Conservation (phyloP, 768 basidiomycete species). For the Rickenella mellea region DNA sequence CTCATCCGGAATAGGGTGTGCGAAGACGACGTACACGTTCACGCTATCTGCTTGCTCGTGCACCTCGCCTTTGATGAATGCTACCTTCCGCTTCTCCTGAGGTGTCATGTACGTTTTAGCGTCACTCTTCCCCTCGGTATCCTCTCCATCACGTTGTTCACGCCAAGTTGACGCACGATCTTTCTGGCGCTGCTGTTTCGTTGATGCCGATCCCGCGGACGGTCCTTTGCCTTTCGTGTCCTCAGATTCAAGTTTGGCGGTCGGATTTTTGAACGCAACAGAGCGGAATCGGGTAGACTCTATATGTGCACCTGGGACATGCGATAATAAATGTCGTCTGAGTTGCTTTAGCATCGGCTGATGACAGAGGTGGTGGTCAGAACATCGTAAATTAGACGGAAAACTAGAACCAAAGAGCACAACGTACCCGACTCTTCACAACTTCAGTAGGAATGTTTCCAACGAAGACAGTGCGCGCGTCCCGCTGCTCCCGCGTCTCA, state of each 20-base stretch:
- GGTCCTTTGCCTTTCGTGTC: constrained; percentile 25
- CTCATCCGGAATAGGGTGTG: constrained; percentile 42
- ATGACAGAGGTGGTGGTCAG: constrained; percentile 2
- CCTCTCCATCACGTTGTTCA: constrained; percentile 4
- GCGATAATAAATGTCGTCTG: constrained; percentile 63
- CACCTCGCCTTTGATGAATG: constrained; percentile 89
- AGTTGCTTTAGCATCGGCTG: constrained; percentile 72
- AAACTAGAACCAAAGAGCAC: too few relatives aligned
- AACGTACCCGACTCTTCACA: constrained; percentile 67
- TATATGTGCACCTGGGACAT: constrained; percentile 68
- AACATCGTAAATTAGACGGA: not conserved
- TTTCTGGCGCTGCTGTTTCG: constrained; percentile 9
- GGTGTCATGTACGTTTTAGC: constrained; percentile 68
- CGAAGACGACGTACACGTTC: constrained; percentile 90
- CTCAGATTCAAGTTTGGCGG: constrained; percentile 44
- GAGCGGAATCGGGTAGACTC: constrained; percentile 94
- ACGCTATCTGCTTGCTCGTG: constrained; percentile 68
- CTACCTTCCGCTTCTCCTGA: constrained; percentile 84
- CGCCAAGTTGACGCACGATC: constrained; percentile 12
- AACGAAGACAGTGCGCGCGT: constrained; percentile 83
- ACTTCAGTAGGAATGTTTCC: constrained; percentile 79
- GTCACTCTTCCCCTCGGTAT: constrained; percentile 22
- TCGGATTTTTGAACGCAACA: constrained; percentile 80
- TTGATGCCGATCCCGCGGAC: constrained; percentile 26
- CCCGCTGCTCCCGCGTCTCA: constrained; percentile 65